Evolutionary conservation across 768 basidiomycete genomes (phyloP), one percentile per base, ranked within the genome.

Genomic region (Candolleomyces aberdarensis): DNA sequence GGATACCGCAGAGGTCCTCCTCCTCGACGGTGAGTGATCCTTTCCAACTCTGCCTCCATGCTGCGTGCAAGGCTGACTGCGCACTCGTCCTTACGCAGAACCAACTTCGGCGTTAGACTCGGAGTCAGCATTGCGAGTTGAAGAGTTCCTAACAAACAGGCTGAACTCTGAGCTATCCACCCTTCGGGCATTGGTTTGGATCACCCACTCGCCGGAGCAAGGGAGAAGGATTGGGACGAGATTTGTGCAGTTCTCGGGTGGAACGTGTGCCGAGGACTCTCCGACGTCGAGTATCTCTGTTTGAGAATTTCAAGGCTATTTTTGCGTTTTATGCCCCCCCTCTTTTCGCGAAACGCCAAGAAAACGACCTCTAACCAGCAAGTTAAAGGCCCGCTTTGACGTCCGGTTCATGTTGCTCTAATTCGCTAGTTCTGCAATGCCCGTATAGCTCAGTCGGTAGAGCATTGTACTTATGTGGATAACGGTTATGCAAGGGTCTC

Each of bases 101-200:
- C 94, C 94, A 1, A 96, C 94, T 0, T 94, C 91, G 9, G 94
- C 94, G 0, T 78, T 96, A 58, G 94, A 96, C 71, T 76, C 84
- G 15, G 80, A 81, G 36, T 83, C 88, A 0, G 87, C 87, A 14
- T 66, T 76, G 14, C 72, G 79, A 31, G 90, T 96, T 1, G 94
- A 96, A 70, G 73, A 79, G 49, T 81, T 77, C 50, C 74, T 96
- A 14, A 61, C 80, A 5, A 69, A 78, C 8, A 80, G 86, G 58
- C 70, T 94, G 40, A 80, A 70, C 44, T 76, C 79, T 1, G 58
- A 73, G 9, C 74, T 82, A 43, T 76, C 81, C 20, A 74, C 75
- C 39, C 72, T 92, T 56, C 90, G 91, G 69, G 89, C 92, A 0
- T 73, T 93, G 44, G 69, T 95, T 3, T 95, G 93, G 93, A 92